phyloP scores from a whole-genome alignment of 192 early-diverging fungal species.

The Coemansia sp. region DNA sequence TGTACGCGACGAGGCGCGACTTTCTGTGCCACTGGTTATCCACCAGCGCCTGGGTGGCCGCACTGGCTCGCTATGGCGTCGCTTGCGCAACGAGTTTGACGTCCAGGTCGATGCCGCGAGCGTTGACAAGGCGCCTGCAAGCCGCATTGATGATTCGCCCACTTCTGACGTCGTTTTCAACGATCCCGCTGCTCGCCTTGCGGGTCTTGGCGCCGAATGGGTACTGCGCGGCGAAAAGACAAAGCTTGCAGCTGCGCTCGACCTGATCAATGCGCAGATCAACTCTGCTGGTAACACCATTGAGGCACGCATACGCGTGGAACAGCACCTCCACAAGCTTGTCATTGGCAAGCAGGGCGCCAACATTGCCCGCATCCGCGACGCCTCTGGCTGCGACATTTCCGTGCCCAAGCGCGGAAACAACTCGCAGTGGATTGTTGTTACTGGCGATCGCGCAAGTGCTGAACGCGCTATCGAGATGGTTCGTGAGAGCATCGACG shows the following conservation, averaged over 20 bases:
- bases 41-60: conserved; percentile 62
- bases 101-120: conserved; percentile 59
- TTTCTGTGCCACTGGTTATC: conserved; percentile 59
- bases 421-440: conserved; percentile 26
- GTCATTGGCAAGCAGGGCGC: conserved; percentile 77
- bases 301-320: conserved; percentile 53
- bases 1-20: conserved; percentile 57
- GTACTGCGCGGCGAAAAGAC: conserved; percentile 58
- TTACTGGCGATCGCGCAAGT: conserved; percentile 26
- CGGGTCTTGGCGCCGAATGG: conserved; percentile 49
- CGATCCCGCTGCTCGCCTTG: conserved; percentile 13
- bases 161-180: conserved; percentile 24
- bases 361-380: conserved; percentile 72
- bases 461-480: conserved; percentile 40
- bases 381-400: conserved; percentile 64
- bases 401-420: conserved; percentile 60
- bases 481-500: conserved; percentile 38
- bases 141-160: conserved; percentile 50
- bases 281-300: neutral
- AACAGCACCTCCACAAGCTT: conserved; percentile 61
- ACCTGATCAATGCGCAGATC: conserved; percentile 24
- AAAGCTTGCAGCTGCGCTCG: conserved; percentile 52
- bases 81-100: conserved; percentile 64
- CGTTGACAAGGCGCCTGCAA: conserved; percentile 47
- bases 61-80: conserved; percentile 57